These are phyloP conservation scores for Phialophora verrucosa DNA, from an alignment of 2,329 filamentous ascomycete species.

Conservation along the genomic window DNA sequence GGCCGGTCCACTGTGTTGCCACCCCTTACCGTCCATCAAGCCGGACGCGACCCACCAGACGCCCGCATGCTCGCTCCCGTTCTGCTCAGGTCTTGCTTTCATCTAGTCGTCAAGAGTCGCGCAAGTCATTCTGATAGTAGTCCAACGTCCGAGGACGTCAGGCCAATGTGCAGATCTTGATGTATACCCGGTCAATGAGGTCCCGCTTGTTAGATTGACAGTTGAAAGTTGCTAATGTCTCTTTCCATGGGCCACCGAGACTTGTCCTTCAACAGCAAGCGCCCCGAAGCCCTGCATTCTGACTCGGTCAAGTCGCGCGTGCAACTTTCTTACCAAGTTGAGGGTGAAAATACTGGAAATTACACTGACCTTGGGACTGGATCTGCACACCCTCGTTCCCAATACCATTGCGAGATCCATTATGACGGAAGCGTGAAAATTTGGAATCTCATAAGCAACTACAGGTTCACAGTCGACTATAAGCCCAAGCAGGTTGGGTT, in stretches of 20 bases:
- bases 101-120: neutral
- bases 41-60: neutral
- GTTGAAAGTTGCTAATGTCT: neutral
- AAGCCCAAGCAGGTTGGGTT: neutral
- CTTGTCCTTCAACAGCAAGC: neutral
- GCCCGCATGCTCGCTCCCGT: neutral
- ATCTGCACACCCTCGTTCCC: neutral
- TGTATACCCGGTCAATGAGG: neutral
- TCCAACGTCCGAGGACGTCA: neutral
- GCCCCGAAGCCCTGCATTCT: neutral
- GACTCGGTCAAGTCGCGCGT: neutral
- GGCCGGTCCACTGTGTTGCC: neutral
- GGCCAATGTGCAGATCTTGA: neutral
- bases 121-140: neutral
- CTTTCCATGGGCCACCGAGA: neutral
- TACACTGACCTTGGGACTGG: neutral
- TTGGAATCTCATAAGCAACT: neutral
- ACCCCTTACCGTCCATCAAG: neutral
- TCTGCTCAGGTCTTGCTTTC: neutral
- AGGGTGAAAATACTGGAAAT: neutral
- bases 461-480: constrained; percentile 3
- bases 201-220: neutral
- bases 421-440: constrained; percentile 1
- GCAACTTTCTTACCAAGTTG: neutral
- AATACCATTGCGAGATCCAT: constrained; percentile 2